Conservation (phyloP, 768 basidiomycete species). For the Mycena olivaceomarginata region DNA sequence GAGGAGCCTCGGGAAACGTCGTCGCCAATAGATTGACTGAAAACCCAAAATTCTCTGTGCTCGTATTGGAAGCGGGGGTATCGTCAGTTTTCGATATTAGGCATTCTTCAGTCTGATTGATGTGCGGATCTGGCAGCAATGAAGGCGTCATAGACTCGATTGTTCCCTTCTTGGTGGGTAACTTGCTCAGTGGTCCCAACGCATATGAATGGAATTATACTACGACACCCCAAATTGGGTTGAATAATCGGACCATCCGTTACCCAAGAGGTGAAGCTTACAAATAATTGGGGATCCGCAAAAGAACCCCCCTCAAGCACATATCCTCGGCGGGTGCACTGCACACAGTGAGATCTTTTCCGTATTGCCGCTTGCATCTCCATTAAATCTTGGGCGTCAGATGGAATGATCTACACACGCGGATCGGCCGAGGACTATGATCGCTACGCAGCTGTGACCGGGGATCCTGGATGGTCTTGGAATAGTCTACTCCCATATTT, state of each 20-base stretch:
- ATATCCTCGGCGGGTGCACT: slow-evolving; percentile 49
- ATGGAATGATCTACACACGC: slow-evolving; percentile 41
- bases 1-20: too few species aligned
- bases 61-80: too few species aligned
- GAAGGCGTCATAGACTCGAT: too few species aligned
- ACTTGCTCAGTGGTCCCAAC: slow-evolving; percentile 12
- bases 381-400: slow-evolving; percentile 13
- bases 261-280: slow-evolving; percentile 32
- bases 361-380: too few species aligned
- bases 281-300: background rate
- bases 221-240: slow-evolving; percentile 40
- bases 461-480: too few species aligned
- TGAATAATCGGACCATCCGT: slow-evolving; percentile 34
- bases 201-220: slow-evolving; percentile 11
- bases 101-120: background rate
- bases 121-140: background rate
- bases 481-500: slow-evolving; percentile 46
- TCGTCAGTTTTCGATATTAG: too few species aligned
- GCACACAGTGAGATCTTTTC: too few species aligned
- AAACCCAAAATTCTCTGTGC: too few species aligned
- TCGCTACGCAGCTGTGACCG: too few species aligned
- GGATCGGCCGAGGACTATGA: too few species aligned
- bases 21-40: too few species aligned
- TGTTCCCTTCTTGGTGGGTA: background rate
- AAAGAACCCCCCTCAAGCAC: background rate